These are phyloP conservation scores for Blastomyces parvus DNA, from an alignment of 2,329 filamentous ascomycete species.

Conservation along the genomic window DNA sequence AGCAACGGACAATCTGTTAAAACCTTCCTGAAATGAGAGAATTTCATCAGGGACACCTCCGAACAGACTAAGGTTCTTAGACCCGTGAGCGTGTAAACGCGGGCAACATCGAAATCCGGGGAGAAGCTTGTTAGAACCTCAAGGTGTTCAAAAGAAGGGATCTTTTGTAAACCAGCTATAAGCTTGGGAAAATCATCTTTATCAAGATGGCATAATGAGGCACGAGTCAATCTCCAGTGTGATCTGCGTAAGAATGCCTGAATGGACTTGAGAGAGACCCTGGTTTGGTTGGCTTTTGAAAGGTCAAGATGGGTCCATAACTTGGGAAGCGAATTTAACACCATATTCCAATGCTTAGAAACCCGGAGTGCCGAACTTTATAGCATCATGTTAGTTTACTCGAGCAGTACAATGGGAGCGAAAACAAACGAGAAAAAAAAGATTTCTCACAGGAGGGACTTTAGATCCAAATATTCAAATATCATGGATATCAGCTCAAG, in stretches of 20 bases:
- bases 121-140: conserved; percentile 23
- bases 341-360: conserved; percentile 46
- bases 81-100: conserved; percentile 9
- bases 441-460: conserved; percentile 37
- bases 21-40: conserved; percentile 12
- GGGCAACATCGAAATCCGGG: background rate
- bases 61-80: conserved; percentile 16
- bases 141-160: conserved; percentile 26
- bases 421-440: background rate
- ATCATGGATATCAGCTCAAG: conserved; percentile 46
- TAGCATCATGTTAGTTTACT: conserved; percentile 5
- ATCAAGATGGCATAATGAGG: conserved; percentile 14
- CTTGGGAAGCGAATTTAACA: conserved; percentile 38
- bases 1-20: conserved; percentile 15
- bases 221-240: conserved; percentile 26
- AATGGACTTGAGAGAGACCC: conserved; percentile 33
- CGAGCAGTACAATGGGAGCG: conserved; percentile 5
- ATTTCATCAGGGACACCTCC: conserved; percentile 5
- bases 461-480: conserved; percentile 45
- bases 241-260: conserved; percentile 29
- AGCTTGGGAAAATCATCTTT: conserved; percentile 23
- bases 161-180: conserved; percentile 19
- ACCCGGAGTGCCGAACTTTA: conserved; percentile 41
- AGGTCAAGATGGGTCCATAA: conserved; percentile 49
- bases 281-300: conserved; percentile 31